Evolutionary conservation across 2,329 filamentous ascomycete genomes (phyloP), one percentile per base, ranked within the genome.

Genomic region (Colletotrichum lini): DNA sequence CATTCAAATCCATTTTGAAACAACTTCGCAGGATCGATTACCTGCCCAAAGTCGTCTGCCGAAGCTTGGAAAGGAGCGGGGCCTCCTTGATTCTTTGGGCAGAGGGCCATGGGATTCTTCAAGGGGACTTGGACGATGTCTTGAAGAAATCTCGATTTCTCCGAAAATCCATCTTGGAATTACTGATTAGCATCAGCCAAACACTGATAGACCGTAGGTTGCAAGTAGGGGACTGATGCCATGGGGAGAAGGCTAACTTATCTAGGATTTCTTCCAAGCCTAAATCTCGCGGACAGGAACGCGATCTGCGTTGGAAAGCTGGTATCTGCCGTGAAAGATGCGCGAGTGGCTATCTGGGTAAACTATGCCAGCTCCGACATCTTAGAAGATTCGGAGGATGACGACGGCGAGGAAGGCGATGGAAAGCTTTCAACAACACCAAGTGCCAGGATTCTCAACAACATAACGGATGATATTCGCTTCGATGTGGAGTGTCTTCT

Each of bases 71-170:
- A 18, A 50, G 21, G 23, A 47, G 64, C 15, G 57, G 64, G 18
- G 44, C 35, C 26, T 21, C 64, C 16, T 52, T 67, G 4, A 67
- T 59, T 2, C 30, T 67, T 2, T 67, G 64, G 64, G 56, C 52
- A 3, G 56, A 40, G 4, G 64, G 64, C 1, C 57, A 67, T 18
- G 45, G 40, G 21, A 21, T 67, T 8, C 15, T 35, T 3, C 8
- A 30, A 1, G 64, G 64, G 4, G 35, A 56, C 15, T n/a, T 67
- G 6, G 64, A 67, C 47, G 44, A 60, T 18, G 21, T 13, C 3
- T n/a, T 67, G 16, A 15, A 13, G 12, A 53, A 53, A 2, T 67
- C 64, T 4, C 23, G 47, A 35, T 21, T 44, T 10, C n/a, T 67
- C n/a, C 54, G 54, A 3, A 15, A 21, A 9, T 45, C 45, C 16